These are phyloP conservation scores for Pseudodiploospora longispora DNA, from an alignment of 2,329 filamentous ascomycete genomes.

Conservation along the genomic window DNA sequence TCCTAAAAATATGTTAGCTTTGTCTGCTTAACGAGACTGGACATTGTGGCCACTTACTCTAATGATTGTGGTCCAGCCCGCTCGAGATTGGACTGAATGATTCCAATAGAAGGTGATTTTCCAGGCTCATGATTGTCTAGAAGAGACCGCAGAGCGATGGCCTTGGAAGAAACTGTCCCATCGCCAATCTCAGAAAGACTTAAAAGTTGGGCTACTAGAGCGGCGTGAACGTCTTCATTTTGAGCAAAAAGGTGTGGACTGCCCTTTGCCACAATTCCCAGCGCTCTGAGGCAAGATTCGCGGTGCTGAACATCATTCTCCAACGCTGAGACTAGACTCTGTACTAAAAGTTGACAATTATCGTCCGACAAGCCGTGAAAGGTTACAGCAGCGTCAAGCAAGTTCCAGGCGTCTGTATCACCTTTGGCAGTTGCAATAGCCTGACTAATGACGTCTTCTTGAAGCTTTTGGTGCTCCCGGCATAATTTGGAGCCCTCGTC, in stretches of 20 bases:
- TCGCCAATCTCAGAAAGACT: slow-evolving; percentile 44
- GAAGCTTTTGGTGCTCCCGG: slow-evolving; percentile 31
- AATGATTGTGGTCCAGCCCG: slow-evolving; percentile 40
- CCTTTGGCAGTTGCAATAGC: slow-evolving; percentile 31
- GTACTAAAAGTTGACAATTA: slow-evolving; percentile 26
- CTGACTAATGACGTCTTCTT: slow-evolving; percentile 36
- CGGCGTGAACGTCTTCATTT: slow-evolving; percentile 38
- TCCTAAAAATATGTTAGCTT: slow-evolving; percentile 20
- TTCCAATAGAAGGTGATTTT: slow-evolving; percentile 37
- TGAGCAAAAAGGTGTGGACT: slow-evolving; percentile 36
- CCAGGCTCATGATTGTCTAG: slow-evolving; percentile 35
- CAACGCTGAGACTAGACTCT: slow-evolving; percentile 24
- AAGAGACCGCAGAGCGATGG: slow-evolving; percentile 33
- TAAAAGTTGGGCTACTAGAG: slow-evolving; percentile 44
- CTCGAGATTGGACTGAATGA: slow-evolving; percentile 50
- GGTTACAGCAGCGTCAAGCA: slow-evolving; percentile 41
- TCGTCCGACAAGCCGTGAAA: slow-evolving; percentile 32
- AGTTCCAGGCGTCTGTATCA: slow-evolving; percentile 27
- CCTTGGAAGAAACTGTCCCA: slow-evolving; percentile 29
- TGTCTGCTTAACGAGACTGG: not conserved
- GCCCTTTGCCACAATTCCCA: slow-evolving; percentile 41
- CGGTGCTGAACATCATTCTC: slow-evolving; percentile 19
- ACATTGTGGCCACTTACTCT: slow-evolving; percentile 29
- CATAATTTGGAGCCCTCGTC: slow-evolving; percentile 31
- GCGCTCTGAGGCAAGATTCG: slow-evolving; percentile 30